Evolutionary conservation across 1,284 basidiomycete species (phyloP).

Genomic region (Rhodotorula sp.): DNA sequence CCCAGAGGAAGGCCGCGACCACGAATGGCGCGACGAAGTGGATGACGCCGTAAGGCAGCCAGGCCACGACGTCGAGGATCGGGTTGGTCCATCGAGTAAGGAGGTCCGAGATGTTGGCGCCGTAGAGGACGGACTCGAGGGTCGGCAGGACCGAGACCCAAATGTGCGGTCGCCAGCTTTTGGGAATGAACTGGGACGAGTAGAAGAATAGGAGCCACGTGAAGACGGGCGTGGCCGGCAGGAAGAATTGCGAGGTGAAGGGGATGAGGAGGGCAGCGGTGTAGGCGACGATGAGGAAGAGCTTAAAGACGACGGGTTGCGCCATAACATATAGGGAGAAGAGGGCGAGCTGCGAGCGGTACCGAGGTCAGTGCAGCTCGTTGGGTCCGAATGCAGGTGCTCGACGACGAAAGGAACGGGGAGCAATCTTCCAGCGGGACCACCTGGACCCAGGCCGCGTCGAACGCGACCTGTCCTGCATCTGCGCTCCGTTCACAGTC

Average conservation of each 20-base stretch:
- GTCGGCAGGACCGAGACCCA: conserved; percentile 92
- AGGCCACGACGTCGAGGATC: conserved; percentile 85
- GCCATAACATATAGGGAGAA: conserved; percentile 80
- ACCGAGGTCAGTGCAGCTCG: not conserved
- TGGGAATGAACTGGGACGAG: conserved; percentile 80
- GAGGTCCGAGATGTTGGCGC: conserved; percentile 95
- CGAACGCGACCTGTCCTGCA: too few species aligned
- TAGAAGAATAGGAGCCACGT: conserved; percentile 74
- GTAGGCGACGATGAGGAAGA: conserved; percentile 77
- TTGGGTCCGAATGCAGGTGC: not conserved
- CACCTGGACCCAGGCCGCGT: too few species aligned
- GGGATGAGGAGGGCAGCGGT: conserved; percentile 71
- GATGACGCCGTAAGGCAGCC: conserved; percentile 91
- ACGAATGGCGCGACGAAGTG: conserved; percentile 86
- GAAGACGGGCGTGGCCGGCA: conserved; percentile 84
- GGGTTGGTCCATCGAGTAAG: conserved; percentile 92
- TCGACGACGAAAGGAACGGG: not conserved
- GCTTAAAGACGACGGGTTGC: conserved; percentile 72
- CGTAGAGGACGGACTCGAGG: conserved; percentile 89
- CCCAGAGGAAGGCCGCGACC: conserved; percentile 73
- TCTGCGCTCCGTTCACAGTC: too few species aligned
- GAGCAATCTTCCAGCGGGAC: too few species aligned
- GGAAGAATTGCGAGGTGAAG: conserved; percentile 86
- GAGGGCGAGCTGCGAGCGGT: conserved; percentile 55
- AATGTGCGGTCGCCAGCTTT: conserved; percentile 71